phyloP scores from a whole-genome alignment of 208 protist genomes.

The Trypanosoma mega region DNA sequence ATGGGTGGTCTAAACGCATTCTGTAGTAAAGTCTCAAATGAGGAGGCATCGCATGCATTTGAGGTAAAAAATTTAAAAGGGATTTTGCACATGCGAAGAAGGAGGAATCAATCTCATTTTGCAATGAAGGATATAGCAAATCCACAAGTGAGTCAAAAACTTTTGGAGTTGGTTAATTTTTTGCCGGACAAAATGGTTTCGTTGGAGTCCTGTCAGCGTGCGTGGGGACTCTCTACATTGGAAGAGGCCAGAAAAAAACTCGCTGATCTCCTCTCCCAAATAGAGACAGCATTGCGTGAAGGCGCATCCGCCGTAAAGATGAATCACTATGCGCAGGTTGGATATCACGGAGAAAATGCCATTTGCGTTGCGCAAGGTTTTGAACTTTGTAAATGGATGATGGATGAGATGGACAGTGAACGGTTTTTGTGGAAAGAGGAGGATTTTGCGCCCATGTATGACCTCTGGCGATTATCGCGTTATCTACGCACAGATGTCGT shows the following conservation, averaged over 20 bases:
- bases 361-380: slow-evolving; percentile 1
- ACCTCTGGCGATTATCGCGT: slow-evolving; percentile 28
- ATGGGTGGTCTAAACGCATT: slow-evolving; percentile 17
- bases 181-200: slow-evolving; percentile 17
- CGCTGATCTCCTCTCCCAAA: slow-evolving; percentile 3
- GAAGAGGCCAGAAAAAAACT: background rate
- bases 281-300: slow-evolving; percentile 1
- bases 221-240: slow-evolving; percentile 14
- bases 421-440: slow-evolving; percentile 5
- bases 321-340: slow-evolving; percentile 15
- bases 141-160: too few relatives aligned
- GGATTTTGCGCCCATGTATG: slow-evolving; percentile 28
- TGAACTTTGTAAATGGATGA: background rate
- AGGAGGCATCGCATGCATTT: background rate
- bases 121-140: too few relatives aligned
- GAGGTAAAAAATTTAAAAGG: too few relatives aligned
- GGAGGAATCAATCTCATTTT: background rate
- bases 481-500: slow-evolving; percentile 24
- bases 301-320: background rate
- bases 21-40: slow-evolving; percentile 1
- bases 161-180: too few relatives aligned
- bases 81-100: too few relatives aligned
- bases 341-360: slow-evolving; percentile 9
- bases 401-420: background rate
- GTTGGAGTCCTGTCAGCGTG: slow-evolving; percentile 20